phyloP scores from a whole-genome alignment of 2,329 filamentous ascomycete species.

The Cryphonectria carpinicola region DNA sequence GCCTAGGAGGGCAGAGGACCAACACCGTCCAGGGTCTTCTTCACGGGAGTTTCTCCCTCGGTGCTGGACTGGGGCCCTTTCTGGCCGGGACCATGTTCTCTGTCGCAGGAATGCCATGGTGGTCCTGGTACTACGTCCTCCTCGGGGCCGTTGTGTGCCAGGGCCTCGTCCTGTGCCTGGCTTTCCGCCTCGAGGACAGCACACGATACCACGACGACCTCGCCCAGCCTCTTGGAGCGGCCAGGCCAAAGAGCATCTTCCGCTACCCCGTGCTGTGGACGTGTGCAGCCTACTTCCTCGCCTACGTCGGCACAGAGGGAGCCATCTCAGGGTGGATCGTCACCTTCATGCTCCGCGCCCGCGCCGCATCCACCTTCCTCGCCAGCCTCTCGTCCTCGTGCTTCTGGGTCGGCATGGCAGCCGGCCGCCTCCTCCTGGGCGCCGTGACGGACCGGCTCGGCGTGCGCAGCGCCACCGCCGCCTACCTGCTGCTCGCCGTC shows the following conservation, averaged over 20 bases:
- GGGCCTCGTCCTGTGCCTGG: constrained; percentile 35
- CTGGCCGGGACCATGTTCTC: constrained; percentile 39
- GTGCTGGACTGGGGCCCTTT: constrained; percentile 44
- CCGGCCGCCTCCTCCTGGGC: constrained; percentile 42
- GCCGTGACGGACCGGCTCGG: constrained; percentile 39
- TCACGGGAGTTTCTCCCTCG: constrained; percentile 45
- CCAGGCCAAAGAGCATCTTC: constrained; percentile 35
- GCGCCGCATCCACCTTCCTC: constrained; percentile 40
- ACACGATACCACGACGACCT: constrained; percentile 35
- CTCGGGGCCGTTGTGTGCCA: constrained; percentile 33
- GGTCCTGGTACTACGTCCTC: constrained; percentile 43
- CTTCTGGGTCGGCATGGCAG: constrained; percentile 50
- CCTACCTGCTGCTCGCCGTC: constrained; percentile 34
- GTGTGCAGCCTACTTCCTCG: constrained; percentile 47
- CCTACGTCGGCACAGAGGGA: constrained; percentile 49
- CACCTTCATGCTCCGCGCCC: constrained; percentile 48
- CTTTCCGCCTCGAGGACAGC: constrained; percentile 44
- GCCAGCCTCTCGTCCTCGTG: constrained; percentile 47
- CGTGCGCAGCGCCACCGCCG: constrained; percentile 34
- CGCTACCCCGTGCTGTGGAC: constrained; percentile 43
- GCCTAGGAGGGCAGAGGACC: constrained; percentile 39
- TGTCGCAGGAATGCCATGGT: constrained; percentile 39
- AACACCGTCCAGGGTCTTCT: constrained; percentile 45
- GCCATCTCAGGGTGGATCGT: constrained; percentile 51
- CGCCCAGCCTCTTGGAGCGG: not conserved